Percentiles rank a stretch among this genome's conserved stretches.
phyloP scores from a whole-genome alignment of 768 basidiomycete species.

The Polyporus arcularius region DNA sequence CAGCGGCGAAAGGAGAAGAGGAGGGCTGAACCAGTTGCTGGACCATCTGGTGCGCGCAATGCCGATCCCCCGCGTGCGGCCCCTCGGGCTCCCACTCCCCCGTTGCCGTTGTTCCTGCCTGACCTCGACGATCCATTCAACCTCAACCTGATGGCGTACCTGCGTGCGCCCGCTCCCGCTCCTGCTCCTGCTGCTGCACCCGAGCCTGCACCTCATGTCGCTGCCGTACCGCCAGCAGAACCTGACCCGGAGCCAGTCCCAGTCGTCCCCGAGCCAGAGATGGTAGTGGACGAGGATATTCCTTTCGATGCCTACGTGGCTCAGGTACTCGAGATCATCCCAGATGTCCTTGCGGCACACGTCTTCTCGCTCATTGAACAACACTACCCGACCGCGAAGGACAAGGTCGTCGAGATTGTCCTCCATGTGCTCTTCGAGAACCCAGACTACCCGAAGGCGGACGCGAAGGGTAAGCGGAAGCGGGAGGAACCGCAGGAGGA shows the following conservation, averaged over 20 bases:
- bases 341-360: slow-evolving; percentile 64
- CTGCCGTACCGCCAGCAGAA: not conserved
- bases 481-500: slow-evolving; percentile 37
- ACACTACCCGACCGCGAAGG: slow-evolving; percentile 38
- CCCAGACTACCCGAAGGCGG: slow-evolving; percentile 56
- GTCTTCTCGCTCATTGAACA: slow-evolving; percentile 48
- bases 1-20: slow-evolving; percentile 6
- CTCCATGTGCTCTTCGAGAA: slow-evolving; percentile 66
- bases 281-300: not conserved
- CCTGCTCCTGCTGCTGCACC: not conserved
- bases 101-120: slow-evolving; percentile 6
- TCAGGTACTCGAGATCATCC: slow-evolving; percentile 66
- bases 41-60: slow-evolving; percentile 7
- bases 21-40: slow-evolving; percentile 2
- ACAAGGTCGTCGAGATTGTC: slow-evolving; percentile 51
- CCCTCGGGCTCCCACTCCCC: not conserved
- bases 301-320: slow-evolving; percentile 36
- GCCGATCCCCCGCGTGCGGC: not conserved
- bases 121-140: not conserved
- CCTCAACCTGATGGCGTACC: not conserved
- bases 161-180: not conserved
- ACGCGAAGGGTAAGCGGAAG: slow-evolving; percentile 44
- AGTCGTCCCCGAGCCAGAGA: not conserved
- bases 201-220: not conserved
- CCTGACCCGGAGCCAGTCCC: not conserved